Evolutionary conservation across 352 stramenopile genomes (phyloP).

Genomic region (Sclerospora graminicola): DNA sequence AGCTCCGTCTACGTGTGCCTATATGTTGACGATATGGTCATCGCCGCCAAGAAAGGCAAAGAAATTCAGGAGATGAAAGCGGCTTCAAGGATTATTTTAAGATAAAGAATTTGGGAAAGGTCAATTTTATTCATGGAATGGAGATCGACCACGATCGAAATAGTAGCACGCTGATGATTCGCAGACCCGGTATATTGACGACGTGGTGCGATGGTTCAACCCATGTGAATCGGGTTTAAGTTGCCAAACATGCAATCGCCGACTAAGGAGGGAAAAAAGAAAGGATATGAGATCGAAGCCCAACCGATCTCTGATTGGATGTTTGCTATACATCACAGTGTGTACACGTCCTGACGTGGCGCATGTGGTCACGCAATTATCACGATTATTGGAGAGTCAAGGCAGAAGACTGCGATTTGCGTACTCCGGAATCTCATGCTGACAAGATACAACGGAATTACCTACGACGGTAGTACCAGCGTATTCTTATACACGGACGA

Average conservation of each 20-base stretch:
- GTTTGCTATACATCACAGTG: too few species aligned
- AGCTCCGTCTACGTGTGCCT: not conserved
- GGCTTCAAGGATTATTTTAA: not conserved
- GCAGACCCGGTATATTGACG: not conserved
- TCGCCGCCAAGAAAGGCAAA: too few species aligned
- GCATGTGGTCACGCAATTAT: too few species aligned
- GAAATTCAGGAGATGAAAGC: not conserved
- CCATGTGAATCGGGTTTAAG: not conserved
- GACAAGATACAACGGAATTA: too few species aligned
- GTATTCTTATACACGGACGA: not conserved
- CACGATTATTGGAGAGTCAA: not conserved
- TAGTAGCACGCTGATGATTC: not conserved
- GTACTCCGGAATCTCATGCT: not conserved
- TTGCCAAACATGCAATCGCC: not conserved
- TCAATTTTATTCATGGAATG: not conserved
- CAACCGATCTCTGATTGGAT: not conserved
- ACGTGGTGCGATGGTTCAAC: not conserved
- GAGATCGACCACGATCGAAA: too few species aligned
- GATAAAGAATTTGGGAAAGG: not conserved
- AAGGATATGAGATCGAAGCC: not conserved
- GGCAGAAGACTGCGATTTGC: not conserved
- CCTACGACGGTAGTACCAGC: too few species aligned
- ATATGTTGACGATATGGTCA: too few species aligned
- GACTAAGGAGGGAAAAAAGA: too few species aligned
- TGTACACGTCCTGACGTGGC: not conserved